These are phyloP conservation scores for Spizellomyces punctatus DNA, from an alignment of 192 early-diverging fungal species.

Conservation along the genomic window DNA sequence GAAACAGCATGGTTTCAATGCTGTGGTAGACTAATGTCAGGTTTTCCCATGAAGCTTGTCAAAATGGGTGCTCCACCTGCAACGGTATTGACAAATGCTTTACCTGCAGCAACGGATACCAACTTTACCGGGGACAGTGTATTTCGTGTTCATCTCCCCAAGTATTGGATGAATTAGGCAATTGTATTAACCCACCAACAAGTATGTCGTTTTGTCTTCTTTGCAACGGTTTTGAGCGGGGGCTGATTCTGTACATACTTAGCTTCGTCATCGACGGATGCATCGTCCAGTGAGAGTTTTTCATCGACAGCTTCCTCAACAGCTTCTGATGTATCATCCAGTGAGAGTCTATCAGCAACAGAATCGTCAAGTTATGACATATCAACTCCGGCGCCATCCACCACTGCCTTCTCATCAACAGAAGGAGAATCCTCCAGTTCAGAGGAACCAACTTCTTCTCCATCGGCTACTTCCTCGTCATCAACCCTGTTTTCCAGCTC, in stretches of 20 bases:
- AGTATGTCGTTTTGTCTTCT: too few species aligned
- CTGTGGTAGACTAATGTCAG: too few species aligned
- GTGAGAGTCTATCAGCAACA: too few species aligned
- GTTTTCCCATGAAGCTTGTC: constrained; percentile 6
- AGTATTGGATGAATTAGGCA: not conserved
- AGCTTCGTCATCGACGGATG: too few species aligned
- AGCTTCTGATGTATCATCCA: too few species aligned
- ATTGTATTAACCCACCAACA: not conserved
- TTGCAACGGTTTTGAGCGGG: too few species aligned
- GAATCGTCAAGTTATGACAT: not conserved
- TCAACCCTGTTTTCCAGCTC: not conserved
- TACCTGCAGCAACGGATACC: constrained; percentile 8
- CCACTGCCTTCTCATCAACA: not conserved
- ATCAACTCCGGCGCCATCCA: not conserved
- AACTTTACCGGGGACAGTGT: not conserved
- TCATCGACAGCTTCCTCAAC: too few species aligned
- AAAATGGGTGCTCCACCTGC: constrained; percentile 12
- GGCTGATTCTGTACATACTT: too few species aligned
- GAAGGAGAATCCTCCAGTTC: too few species aligned
- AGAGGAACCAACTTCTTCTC: not conserved
- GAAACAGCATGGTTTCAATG: too few species aligned
- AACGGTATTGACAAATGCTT: constrained; percentile 21
- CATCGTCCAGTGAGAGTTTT: too few species aligned
- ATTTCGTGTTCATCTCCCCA: not conserved
- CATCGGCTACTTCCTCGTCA: not conserved